A percentile compares a stretch with the other conserved stretches of the same genome.
These are phyloP conservation scores for Microbotryum intermedium DNA, from an alignment of 1,284 basidiomycete genomes.

Conservation along the genomic window DNA sequence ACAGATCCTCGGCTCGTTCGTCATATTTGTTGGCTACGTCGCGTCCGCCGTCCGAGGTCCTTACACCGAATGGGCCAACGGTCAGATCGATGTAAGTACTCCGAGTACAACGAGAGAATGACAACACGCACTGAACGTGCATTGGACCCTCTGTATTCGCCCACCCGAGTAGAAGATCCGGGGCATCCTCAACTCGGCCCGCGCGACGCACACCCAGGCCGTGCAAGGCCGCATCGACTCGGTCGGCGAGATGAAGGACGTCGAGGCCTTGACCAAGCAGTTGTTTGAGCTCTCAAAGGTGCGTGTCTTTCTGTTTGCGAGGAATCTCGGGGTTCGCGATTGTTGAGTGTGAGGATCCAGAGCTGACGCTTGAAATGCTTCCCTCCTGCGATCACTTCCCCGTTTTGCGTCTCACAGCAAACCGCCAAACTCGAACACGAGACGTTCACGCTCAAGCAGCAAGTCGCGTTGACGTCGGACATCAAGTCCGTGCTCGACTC, in stretches of 20 bases:
- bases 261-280: conserved; percentile 76
- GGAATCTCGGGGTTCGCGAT: background rate
- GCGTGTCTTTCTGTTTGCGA: too few relatives aligned
- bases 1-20: conserved; percentile 59
- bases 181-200: conserved; percentile 69
- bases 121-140: background rate
- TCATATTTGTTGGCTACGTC: conserved; percentile 72
- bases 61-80: conserved; percentile 87
- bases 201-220: conserved; percentile 82
- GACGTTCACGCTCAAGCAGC: conserved; percentile 84
- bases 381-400: too few relatives aligned
- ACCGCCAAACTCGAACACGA: conserved; percentile 85
- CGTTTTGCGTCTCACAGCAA: too few relatives aligned
- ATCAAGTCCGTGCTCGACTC: conserved; percentile 92
- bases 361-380: background rate
- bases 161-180: conserved; percentile 53
- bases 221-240: conserved; percentile 87
- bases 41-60: conserved; percentile 71
- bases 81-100: conserved; percentile 55
- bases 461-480: conserved; percentile 75
- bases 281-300: conserved; percentile 91
- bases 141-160: background rate
- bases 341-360: background rate
- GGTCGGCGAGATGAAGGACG: conserved; percentile 88
- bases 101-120: background rate